These are phyloP conservation scores for Phytopythium delawarense DNA, from an alignment of 352 stramenopile genomes.

Conservation along the genomic window DNA sequence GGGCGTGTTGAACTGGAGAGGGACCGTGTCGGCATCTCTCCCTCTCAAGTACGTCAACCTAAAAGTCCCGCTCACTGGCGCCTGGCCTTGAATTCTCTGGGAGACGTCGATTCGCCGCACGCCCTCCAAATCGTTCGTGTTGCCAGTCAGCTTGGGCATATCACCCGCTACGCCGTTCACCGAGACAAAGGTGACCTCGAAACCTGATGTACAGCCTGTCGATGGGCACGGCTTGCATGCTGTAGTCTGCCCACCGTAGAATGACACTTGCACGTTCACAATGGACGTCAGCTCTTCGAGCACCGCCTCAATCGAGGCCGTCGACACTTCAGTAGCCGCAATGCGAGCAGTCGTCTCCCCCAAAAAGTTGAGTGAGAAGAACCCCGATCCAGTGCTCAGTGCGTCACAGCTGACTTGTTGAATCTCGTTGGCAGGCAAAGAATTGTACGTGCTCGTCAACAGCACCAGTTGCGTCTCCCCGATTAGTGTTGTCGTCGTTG, in stretches of 20 bases:
- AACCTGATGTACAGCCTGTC: constrained; percentile 53
- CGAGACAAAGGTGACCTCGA: constrained; percentile 88
- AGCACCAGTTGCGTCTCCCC: constrained; percentile 90
- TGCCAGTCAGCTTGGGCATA: constrained; percentile 82
- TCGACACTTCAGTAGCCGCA: constrained; percentile 61
- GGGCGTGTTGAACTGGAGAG: constrained; percentile 53
- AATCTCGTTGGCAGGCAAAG: constrained; percentile 60
- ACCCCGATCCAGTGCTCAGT: constrained; percentile 51
- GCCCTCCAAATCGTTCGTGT: constrained; percentile 87
- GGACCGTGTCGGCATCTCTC: constrained; percentile 68
- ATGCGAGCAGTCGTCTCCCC: constrained; percentile 90
- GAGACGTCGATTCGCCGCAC: constrained; percentile 85
- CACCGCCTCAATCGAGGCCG: constrained; percentile 70
- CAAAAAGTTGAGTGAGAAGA: constrained; percentile 84
- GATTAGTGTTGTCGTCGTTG: constrained; percentile 51
- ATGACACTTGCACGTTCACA: constrained; percentile 78
- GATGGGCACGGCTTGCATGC: constrained; percentile 71
- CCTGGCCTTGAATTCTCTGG: constrained; percentile 75
- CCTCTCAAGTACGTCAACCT: constrained; percentile 83
- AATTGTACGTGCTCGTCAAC: constrained; percentile 74
- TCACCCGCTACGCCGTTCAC: constrained; percentile 80
- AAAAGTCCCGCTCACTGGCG: constrained; percentile 87
- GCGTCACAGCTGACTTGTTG: constrained; percentile 93
- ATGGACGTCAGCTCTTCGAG: constrained; percentile 90
- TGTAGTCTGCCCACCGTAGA: constrained; percentile 41